phyloP scores from a whole-genome alignment of 768 basidiomycete genomes.

The Rubroboletus pulcherrimus region DNA sequence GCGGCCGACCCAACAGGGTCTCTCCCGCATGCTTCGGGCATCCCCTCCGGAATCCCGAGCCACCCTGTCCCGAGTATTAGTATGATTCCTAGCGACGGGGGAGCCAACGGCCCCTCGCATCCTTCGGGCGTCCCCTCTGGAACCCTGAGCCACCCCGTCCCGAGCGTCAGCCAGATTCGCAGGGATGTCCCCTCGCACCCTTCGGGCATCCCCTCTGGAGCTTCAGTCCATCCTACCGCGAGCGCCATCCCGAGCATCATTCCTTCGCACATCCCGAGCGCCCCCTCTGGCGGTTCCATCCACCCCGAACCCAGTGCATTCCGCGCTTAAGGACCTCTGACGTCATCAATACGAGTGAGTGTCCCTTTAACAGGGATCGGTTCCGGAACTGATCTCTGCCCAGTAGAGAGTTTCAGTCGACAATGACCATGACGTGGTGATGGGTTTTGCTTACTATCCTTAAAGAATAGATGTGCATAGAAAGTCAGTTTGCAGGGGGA shows the following conservation, averaged over 20 bases:
- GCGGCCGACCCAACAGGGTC: too few species aligned
- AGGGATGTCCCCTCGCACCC: not conserved
- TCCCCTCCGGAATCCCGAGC: not conserved
- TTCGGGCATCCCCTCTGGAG: not conserved
- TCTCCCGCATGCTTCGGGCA: not conserved
- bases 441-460: not conserved
- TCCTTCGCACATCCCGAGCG: not conserved
- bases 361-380: not conserved
- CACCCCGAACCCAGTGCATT: too few species aligned
- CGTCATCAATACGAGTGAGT: not conserved
- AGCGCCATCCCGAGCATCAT: too few species aligned
- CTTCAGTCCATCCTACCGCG: not conserved
- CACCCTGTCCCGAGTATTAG: not conserved
- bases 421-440: not conserved
- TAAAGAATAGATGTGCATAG: not conserved
- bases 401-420: not conserved
- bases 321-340: not conserved
- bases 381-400: not conserved
- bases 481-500: not conserved
- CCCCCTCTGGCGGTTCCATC: not conserved
- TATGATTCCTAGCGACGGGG: too few species aligned
- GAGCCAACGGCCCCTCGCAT: not conserved
- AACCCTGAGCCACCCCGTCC: not conserved
- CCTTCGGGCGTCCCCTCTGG: not conserved
- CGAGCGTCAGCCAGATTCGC: not conserved